Conservation (phyloP, 2,329 filamentous ascomycete genomes). For the Drechslerella coelobrocha region DNA sequence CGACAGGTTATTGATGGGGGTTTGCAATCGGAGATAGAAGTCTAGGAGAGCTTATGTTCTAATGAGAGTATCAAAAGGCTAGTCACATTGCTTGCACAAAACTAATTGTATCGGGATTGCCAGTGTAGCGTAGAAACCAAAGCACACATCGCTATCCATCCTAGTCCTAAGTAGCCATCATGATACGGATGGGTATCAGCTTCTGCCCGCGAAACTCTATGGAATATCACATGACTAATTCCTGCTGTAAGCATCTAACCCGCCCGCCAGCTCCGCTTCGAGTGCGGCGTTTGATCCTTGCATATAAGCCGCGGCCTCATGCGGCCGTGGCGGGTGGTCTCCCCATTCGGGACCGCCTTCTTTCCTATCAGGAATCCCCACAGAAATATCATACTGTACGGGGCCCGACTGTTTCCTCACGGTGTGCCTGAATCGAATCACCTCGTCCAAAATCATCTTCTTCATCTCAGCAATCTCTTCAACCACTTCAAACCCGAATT, state of each 20-base stretch:
- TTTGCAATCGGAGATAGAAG: too few species aligned
- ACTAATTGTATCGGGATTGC: too few species aligned
- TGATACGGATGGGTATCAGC: too few species aligned
- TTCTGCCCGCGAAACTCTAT: too few species aligned
- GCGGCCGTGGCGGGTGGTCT: constrained; percentile 55
- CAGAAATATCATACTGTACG: constrained; percentile 10
- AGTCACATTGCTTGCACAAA: too few species aligned
- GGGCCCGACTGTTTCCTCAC: constrained; percentile 62
- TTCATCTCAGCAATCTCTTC: constrained; percentile 96
- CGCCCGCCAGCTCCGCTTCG: constrained; percentile 68
- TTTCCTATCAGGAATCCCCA: constrained; percentile 66
- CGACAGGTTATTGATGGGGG: too few species aligned
- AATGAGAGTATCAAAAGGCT: too few species aligned
- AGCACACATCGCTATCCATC: too few species aligned
- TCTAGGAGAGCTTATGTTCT: too few species aligned
- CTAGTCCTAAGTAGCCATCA: too few species aligned
- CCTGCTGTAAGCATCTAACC: constrained; percentile 63
- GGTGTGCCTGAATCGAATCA: constrained; percentile 77
- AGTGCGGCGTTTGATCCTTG: constrained; percentile 58
- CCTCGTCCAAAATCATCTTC: constrained; percentile 95
- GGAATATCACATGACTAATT: too few species aligned
- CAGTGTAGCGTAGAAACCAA: too few species aligned
- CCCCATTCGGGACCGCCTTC: constrained; percentile 64
- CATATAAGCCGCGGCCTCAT: constrained; percentile 57
- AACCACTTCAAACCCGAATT: constrained; percentile 98